phyloP scores from a whole-genome alignment of 805 yeast species.

The Metschnikowia kunwiensis region DNA sequence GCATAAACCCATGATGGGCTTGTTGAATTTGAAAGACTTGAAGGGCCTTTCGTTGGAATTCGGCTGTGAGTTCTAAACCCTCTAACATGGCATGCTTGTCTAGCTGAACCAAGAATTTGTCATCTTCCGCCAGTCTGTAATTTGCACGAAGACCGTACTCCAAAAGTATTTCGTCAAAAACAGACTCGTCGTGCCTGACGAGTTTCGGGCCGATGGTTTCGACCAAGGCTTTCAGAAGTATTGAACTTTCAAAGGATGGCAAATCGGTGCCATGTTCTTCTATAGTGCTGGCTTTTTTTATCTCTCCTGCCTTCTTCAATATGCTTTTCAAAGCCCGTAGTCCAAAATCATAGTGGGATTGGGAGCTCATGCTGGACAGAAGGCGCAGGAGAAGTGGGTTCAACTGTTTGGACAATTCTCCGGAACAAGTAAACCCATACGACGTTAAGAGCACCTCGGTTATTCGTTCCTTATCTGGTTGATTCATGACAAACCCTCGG shows the following conservation, averaged over 20 bases:
- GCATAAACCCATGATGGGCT: slow-evolving; percentile 73
- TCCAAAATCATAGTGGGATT: slow-evolving; percentile 88
- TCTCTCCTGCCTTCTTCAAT: slow-evolving; percentile 51
- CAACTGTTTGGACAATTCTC: slow-evolving; percentile 42
- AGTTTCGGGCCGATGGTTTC: slow-evolving; percentile 70
- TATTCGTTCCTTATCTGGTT: slow-evolving; percentile 68
- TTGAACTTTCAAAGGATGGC: slow-evolving; percentile 7
- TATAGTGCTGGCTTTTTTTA: neutral
- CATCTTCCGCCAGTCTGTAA: slow-evolving; percentile 21
- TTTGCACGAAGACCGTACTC: slow-evolving; percentile 17
- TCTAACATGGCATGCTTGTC: slow-evolving; percentile 23
- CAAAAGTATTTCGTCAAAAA: slow-evolving; percentile 23
- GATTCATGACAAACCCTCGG: slow-evolving; percentile 67
- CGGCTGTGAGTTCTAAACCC: slow-evolving; percentile 33
- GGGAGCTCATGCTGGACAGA: slow-evolving; percentile 42
- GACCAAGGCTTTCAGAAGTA: slow-evolving; percentile 41
- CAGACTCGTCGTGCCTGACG: slow-evolving; percentile 46
- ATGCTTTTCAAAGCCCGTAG: slow-evolving; percentile 74
- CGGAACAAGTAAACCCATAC: slow-evolving; percentile 60
- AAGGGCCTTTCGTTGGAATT: slow-evolving; percentile 52
- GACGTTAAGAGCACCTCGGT: slow-evolving; percentile 69
- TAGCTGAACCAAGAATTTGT: slow-evolving; percentile 25
- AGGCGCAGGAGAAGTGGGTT: slow-evolving; percentile 55
- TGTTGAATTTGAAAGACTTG: slow-evolving; percentile 63
- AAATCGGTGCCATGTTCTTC: neutral